phyloP scores from a whole-genome alignment of 2,329 filamentous ascomycete species.

The Rhynchosporium graminicola region DNA sequence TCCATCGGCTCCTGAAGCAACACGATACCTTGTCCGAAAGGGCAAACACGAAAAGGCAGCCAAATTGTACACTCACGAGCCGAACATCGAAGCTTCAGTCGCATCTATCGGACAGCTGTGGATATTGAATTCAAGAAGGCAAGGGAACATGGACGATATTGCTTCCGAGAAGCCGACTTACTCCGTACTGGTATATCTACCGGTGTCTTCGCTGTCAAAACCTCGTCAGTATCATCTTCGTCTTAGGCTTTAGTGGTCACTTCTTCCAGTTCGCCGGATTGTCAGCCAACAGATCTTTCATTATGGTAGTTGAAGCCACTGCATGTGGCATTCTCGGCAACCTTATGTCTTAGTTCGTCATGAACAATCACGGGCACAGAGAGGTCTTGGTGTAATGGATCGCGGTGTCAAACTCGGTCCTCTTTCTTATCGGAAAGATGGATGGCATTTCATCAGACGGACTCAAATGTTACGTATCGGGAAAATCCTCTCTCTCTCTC shows the following conservation, averaged over 20 bases:
- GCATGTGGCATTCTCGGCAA: constrained; percentile 43
- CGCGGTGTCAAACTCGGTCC: constrained; percentile 17
- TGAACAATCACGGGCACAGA: constrained; percentile 68
- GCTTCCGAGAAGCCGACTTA: constrained; percentile 30
- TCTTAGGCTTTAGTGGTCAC: constrained; percentile 48
- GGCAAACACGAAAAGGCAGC: constrained; percentile 49
- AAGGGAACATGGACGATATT: constrained; percentile 35
- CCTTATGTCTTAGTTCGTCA: constrained; percentile 44
- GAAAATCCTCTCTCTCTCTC: too few relatives aligned
- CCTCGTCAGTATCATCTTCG: constrained; percentile 37
- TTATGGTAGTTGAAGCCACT: constrained; percentile 51
- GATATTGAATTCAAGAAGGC: constrained; percentile 49
- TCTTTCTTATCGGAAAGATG: constrained; percentile 31
- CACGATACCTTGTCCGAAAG: constrained; percentile 51
- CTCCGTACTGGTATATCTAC: constrained; percentile 31
- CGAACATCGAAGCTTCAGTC: constrained; percentile 18
- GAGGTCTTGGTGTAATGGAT: constrained; percentile 41
- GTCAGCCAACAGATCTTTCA: constrained; percentile 48
- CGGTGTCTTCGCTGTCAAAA: constrained; percentile 27
- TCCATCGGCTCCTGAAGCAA: constrained; percentile 48
- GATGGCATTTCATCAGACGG: constrained; percentile 39
- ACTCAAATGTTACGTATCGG: constrained; percentile 25
- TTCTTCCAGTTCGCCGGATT: constrained; percentile 53
- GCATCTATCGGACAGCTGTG: constrained; percentile 38
- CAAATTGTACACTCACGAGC: constrained; percentile 26